A percentile compares a stretch with the other conserved stretches of the same genome.
phyloP scores from a whole-genome alignment of 768 basidiomycete species.

The Phanerochaete carnosa region DNA sequence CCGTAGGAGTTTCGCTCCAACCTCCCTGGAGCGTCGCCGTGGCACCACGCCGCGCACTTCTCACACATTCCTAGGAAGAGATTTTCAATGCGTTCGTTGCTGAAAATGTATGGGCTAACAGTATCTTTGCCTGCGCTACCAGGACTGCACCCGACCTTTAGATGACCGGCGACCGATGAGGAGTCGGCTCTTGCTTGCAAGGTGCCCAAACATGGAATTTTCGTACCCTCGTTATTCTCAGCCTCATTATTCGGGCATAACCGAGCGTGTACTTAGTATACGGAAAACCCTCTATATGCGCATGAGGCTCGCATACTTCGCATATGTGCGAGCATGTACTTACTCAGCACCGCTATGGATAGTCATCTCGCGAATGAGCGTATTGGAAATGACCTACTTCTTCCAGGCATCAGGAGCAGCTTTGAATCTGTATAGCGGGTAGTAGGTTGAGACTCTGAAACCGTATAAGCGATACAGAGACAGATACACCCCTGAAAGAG shows the following conservation, averaged over 20 bases:
- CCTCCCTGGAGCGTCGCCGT: no score
- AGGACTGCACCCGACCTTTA: no score
- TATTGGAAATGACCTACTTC: slow-evolving; percentile 12
- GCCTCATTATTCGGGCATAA: slow-evolving; percentile 16
- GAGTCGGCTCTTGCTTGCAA: no score
- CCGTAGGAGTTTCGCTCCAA: no score
- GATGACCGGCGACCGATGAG: no score
- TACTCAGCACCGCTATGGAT: slow-evolving; percentile 13
- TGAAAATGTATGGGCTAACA: no score
- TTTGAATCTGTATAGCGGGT: slow-evolving; percentile 2
- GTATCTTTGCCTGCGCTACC: no score
- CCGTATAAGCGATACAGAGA: background rate
- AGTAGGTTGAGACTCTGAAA: background rate
- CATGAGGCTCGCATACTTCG: background rate
- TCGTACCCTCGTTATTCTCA: slow-evolving; percentile 17
- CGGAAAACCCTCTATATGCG: slow-evolving; percentile 12
- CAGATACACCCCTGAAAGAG: slow-evolving; percentile 14
- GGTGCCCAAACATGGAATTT: background rate
- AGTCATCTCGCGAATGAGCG: slow-evolving; percentile 16
- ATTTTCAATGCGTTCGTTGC: no score
- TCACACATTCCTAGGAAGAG: no score
- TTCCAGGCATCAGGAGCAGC: background rate
- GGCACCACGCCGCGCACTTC: no score
- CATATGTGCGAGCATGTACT: background rate
- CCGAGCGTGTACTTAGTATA: slow-evolving; percentile 17